phyloP scores from a whole-genome alignment of 2,329 filamentous ascomycete genomes.

The Pseudocercospora eumusae region DNA sequence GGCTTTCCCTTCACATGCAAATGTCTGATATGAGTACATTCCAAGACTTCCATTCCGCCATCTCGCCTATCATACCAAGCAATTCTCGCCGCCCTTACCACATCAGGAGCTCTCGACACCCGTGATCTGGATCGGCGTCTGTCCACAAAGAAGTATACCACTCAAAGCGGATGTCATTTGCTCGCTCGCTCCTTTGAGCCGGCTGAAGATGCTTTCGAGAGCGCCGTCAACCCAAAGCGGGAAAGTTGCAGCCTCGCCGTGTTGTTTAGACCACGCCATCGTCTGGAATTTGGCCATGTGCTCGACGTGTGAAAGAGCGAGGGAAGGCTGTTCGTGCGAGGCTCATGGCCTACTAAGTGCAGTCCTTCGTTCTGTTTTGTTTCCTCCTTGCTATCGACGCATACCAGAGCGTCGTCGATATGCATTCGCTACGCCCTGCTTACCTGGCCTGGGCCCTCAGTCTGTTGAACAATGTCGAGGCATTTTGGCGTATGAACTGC shows the following conservation, averaged over 20 bases:
- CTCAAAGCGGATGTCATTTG: not conserved
- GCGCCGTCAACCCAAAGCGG: slow-evolving; percentile 1
- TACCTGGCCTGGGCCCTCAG: slow-evolving; percentile 17
- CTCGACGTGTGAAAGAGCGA: slow-evolving; percentile 3
- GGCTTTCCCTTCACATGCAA: slow-evolving; percentile 6
- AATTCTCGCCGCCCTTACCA: not conserved
- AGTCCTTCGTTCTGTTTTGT: slow-evolving; percentile 3
- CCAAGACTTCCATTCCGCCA: slow-evolving; percentile 15
- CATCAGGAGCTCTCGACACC: not conserved
- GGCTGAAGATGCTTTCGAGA: not conserved
- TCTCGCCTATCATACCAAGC: slow-evolving; percentile 11
- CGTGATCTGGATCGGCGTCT: not conserved
- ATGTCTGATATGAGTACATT: too few species aligned
- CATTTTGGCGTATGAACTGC: slow-evolving; percentile 43
- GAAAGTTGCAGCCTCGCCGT: not conserved
- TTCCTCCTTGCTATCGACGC: not conserved
- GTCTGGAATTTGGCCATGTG: slow-evolving; percentile 17
- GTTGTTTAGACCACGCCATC: slow-evolving; percentile 20
- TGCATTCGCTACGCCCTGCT: slow-evolving; percentile 15
- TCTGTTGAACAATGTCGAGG: slow-evolving; percentile 30
- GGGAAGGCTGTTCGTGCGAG: slow-evolving; percentile 1
- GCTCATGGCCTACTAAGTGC: not conserved
- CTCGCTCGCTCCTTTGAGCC: slow-evolving; percentile 10
- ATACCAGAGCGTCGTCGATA: slow-evolving; percentile 10
- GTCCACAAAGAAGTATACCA: slow-evolving; percentile 3